These are phyloP conservation scores for Brassica napus DNA, from an alignment of 345 rosid species.

Conservation along the genomic window Da-Ae NC_063436.1:10653501-10654000, in stretches of 20 bases:
- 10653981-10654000: background rate
- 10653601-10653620: background rate
- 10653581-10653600: background rate
- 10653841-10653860: background rate
- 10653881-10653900: background rate
- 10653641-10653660: background rate
- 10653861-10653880: background rate
- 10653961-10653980: background rate
- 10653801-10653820: background rate
- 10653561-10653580: background rate
- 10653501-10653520: too few species aligned
- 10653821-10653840: background rate
- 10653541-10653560: background rate
- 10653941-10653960: background rate
- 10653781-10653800: background rate
- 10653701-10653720: background rate
- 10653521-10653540: background rate
- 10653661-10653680: background rate
- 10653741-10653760: background rate
- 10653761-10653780: background rate
- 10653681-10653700: background rate
- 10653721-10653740: background rate
- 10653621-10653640: background rate
- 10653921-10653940: background rate
- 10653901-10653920: background rate